Conservation (phyloP, 129 eudicot species). For the Flaveria robusta region DNA sequence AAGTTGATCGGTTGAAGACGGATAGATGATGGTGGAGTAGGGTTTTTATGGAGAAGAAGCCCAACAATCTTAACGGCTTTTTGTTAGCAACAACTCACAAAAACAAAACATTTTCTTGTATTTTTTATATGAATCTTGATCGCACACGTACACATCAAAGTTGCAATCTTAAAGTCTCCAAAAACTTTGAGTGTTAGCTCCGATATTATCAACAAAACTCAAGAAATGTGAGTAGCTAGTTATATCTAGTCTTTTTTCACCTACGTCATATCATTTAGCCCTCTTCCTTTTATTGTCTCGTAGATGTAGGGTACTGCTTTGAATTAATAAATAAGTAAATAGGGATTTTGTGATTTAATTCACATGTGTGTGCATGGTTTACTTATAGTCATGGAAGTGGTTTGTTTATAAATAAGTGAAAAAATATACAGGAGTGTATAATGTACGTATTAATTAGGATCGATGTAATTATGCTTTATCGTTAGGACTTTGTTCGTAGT, state of each 20-base stretch:
- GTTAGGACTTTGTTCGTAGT: no score
- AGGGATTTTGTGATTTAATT: background rate
- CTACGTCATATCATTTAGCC: conserved; percentile 1
- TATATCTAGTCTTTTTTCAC: background rate
- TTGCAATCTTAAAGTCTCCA: conserved; percentile 14
- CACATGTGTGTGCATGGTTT: no score
- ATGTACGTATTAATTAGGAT: no score
- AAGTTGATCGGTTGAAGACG: background rate
- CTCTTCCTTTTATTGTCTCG: background rate
- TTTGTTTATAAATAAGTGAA: no score
- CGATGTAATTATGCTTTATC: no score
- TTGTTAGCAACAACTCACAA: conserved; percentile 21
- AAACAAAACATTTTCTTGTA: conserved; percentile 32
- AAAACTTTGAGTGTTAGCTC: conserved; percentile 36
- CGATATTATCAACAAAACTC: conserved; percentile 44
- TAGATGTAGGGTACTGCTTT: conserved; percentile 10
- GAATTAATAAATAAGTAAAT: background rate
- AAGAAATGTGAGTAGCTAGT: conserved; percentile 41
- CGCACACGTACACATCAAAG: conserved; percentile 35
- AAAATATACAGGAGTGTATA: no score
- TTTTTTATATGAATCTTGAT: conserved; percentile 29
- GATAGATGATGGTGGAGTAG: conserved; percentile 4
- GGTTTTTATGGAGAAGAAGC: conserved; percentile 32
- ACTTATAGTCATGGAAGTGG: no score
- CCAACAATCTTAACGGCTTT: conserved; percentile 43